Evolutionary conservation across 2,329 filamentous ascomycete genomes (phyloP).

Genomic region (Plectosphaerella cucumerina): DNA sequence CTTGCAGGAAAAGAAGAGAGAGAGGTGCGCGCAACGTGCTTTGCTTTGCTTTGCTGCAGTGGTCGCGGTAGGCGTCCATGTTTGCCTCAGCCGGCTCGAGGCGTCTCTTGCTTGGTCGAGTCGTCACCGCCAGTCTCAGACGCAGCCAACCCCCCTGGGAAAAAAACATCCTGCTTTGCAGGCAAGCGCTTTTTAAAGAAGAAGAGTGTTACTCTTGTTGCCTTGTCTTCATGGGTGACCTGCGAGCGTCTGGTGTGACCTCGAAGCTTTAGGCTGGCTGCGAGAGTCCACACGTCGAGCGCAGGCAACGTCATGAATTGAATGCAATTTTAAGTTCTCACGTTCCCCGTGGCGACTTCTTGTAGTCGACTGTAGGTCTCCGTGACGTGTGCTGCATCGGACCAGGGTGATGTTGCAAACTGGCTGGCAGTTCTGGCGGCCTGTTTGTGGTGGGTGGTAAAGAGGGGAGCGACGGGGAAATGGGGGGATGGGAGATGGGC

Average conservation of each 20-base stretch:
- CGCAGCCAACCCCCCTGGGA: too few relatives aligned
- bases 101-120: not conserved
- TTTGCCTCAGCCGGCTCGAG: slow-evolving; percentile 2
- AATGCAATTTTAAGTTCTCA: slow-evolving; percentile 12
- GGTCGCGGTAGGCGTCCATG: not conserved
- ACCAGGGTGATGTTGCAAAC: slow-evolving; percentile 1
- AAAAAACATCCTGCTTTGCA: slow-evolving; percentile 11
- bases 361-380: slow-evolving; percentile 7
- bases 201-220: slow-evolving; percentile 11
- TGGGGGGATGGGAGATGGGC: slow-evolving; percentile 1
- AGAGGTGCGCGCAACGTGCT: not conserved
- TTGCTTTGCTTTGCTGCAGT: too few relatives aligned
- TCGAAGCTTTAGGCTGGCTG: slow-evolving; percentile 12
- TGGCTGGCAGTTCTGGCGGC: too few relatives aligned
- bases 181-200: slow-evolving; percentile 6
- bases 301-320: slow-evolving; percentile 8
- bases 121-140: slow-evolving; percentile 7
- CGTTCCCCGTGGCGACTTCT: slow-evolving; percentile 1
- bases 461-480: not conserved
- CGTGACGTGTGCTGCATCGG: slow-evolving; percentile 2
- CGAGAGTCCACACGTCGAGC: slow-evolving; percentile 7
- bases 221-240: slow-evolving; percentile 11
- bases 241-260: slow-evolving; percentile 7
- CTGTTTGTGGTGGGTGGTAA: not conserved
- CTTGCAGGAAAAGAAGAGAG: too few relatives aligned